Percentiles rank a stretch among this genome's conserved stretches.
Evolutionary conservation across 164 flowering plant species (phyloP).

Genomic region (Dillenia suffruticosa): DNA sequence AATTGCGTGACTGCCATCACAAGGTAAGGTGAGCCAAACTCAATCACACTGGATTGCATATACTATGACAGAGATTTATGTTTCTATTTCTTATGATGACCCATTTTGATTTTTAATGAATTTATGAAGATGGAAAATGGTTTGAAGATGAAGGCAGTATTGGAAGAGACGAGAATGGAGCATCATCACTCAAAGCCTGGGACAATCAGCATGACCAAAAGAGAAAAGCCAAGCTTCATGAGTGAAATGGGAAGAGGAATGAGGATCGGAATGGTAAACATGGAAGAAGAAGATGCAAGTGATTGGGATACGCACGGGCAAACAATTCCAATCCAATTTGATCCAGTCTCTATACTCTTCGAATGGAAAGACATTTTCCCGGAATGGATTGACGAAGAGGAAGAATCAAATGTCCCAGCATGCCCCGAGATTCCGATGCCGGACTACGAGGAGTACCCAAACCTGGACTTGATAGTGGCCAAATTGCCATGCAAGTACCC

Average conservation of each 20-base stretch:
- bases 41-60: not conserved
- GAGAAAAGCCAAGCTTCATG: slow-evolving; percentile 59
- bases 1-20: slow-evolving; percentile 66
- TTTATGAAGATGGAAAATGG: slow-evolving; percentile 36
- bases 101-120: slow-evolving; percentile 2
- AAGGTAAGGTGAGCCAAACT: slow-evolving; percentile 83
- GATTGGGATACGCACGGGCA: slow-evolving; percentile 46
- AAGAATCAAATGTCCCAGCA: slow-evolving; percentile 52
- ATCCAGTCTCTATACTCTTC: slow-evolving; percentile 43
- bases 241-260: slow-evolving; percentile 22
- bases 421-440: slow-evolving; percentile 97
- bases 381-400: slow-evolving; percentile 97
- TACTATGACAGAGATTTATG: not conserved
- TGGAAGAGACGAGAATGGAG: slow-evolving; percentile 28
- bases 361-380: slow-evolving; percentile 84
- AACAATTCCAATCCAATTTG: slow-evolving; percentile 26
- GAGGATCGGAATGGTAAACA: slow-evolving; percentile 71
- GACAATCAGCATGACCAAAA: slow-evolving; percentile 19
- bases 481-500: slow-evolving; percentile 67
- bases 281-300: slow-evolving; percentile 56
- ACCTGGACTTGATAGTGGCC: slow-evolving; percentile 63
- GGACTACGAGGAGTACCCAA: slow-evolving; percentile 22
- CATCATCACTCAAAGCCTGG: slow-evolving; percentile 2
- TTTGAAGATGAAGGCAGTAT: slow-evolving; percentile 41
- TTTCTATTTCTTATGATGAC: not conserved